phyloP scores from a whole-genome alignment of 225 moss, liverwort and hornwort species.

The Marchantia polymorpha region DNA sequence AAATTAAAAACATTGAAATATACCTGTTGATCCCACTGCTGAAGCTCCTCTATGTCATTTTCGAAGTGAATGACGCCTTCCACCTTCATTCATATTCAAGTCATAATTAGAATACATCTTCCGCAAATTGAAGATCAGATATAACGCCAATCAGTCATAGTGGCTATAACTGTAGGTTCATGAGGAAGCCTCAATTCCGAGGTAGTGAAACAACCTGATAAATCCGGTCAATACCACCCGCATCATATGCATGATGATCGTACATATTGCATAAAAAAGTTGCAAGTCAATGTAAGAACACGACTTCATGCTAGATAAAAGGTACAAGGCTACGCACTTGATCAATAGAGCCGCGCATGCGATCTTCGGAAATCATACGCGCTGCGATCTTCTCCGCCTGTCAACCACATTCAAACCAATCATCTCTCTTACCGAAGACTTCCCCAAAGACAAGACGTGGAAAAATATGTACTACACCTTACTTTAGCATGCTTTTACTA shows the following conservation, averaged over 20 bases:
- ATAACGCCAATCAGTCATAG: background rate
- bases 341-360: conserved; percentile 98
- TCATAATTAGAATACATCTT: background rate
- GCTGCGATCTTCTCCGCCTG: conserved; percentile 99
- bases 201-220: background rate
- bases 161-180: background rate
- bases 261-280: background rate
- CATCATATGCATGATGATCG: background rate
- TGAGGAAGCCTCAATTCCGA: background rate
- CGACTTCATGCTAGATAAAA: background rate
- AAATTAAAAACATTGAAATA: background rate
- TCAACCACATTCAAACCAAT: background rate
- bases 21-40: conserved; percentile 99
- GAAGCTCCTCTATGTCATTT: conserved; percentile 97
- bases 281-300: background rate
- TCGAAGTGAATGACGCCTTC: conserved; percentile 98
- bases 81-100: conserved; percentile 46
- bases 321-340: conserved; percentile 49
- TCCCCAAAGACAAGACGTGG: background rate
- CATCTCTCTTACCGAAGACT: background rate
- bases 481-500: background rate
- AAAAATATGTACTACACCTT: background rate
- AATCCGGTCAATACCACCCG: background rate
- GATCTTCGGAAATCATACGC: conserved; percentile 98
- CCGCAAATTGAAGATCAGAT: background rate